phyloP scores from a whole-genome alignment of 768 basidiomycete species.

The Suillus americanus region DNA sequence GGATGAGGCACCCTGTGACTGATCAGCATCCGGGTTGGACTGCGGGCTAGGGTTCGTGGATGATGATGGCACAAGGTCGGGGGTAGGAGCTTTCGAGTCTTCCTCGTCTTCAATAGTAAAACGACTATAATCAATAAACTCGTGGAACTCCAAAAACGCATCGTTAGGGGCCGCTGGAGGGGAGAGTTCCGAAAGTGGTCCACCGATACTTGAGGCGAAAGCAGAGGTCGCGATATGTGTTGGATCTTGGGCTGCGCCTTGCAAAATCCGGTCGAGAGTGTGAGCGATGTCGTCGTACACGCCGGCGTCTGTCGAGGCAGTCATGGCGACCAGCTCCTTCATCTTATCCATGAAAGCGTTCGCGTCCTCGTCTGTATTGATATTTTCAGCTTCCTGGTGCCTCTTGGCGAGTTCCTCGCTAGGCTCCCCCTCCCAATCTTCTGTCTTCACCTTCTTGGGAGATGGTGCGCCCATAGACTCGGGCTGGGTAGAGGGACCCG shows the following conservation, averaged over 20 bases:
- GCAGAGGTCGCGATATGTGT: constrained; percentile 31
- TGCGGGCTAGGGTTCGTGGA: constrained; percentile 79
- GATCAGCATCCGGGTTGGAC: constrained; percentile 65
- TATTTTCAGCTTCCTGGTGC: constrained; percentile 39
- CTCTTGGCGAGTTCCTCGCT: constrained; percentile 48
- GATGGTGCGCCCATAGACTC: constrained; percentile 53
- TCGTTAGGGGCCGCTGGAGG: constrained; percentile 37
- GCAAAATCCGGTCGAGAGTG: constrained; percentile 62
- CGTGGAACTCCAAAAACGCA: constrained; percentile 49
- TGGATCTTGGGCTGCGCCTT: constrained; percentile 48
- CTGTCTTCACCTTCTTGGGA: constrained; percentile 69
- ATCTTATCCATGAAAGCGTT: constrained; percentile 60
- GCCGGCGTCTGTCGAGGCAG: constrained; percentile 39
- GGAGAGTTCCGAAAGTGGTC: constrained; percentile 33
- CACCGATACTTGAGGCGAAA: constrained; percentile 28
- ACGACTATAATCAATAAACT: constrained; percentile 70
- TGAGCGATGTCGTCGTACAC: constrained; percentile 50
- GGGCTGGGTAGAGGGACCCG: constrained; percentile 30
- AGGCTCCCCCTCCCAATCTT: constrained; percentile 60
- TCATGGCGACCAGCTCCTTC: constrained; percentile 60
- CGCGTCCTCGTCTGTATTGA: constrained; percentile 71
- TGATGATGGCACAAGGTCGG: constrained; percentile 67
- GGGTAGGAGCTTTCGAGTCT: constrained; percentile 67
- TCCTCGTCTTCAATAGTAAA: constrained; percentile 60
- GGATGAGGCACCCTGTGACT: constrained; percentile 40